phyloP scores from a whole-genome alignment of 495 filamentous ascomycete species.

The Penicillium bialowiezense region DNA sequence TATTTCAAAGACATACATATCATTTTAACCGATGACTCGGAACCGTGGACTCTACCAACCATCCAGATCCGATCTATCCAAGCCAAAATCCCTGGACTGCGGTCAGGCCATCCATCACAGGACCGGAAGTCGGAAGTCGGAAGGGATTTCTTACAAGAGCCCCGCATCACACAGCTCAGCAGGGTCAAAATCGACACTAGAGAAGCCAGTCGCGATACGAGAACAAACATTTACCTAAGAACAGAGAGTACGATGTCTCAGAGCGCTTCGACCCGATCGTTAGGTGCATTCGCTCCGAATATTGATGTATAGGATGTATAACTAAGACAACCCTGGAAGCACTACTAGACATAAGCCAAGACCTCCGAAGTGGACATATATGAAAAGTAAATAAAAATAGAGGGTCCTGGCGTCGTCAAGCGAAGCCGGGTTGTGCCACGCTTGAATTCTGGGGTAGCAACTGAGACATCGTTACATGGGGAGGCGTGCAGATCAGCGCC shows the following conservation, averaged over 20 bases:
- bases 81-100: conserved; percentile 1
- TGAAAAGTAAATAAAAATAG: too few species aligned
- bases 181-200: background rate
- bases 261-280: conserved; percentile 1
- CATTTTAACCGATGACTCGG: background rate
- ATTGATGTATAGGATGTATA: too few species aligned
- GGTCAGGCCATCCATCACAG: conserved; percentile 12
- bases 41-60: background rate
- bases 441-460: conserved; percentile 10
- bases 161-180: conserved; percentile 1
- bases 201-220: background rate
- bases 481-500: conserved; percentile 6
- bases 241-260: conserved; percentile 13
- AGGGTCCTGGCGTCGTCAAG: too few species aligned
- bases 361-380: background rate
- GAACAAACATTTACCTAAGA: background rate
- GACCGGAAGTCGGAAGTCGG: background rate
- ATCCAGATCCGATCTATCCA: background rate
- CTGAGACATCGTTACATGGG: conserved; percentile 34
- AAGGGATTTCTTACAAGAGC: background rate
- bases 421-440: background rate
- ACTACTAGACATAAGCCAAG: background rate
- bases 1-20: background rate
- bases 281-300: background rate
- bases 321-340: too few species aligned